Evolutionary conservation across 306 rosid genomes (phyloP), one percentile per base, ranked within the genome.

Genomic region (Luffa aegyptiaca): DNA sequence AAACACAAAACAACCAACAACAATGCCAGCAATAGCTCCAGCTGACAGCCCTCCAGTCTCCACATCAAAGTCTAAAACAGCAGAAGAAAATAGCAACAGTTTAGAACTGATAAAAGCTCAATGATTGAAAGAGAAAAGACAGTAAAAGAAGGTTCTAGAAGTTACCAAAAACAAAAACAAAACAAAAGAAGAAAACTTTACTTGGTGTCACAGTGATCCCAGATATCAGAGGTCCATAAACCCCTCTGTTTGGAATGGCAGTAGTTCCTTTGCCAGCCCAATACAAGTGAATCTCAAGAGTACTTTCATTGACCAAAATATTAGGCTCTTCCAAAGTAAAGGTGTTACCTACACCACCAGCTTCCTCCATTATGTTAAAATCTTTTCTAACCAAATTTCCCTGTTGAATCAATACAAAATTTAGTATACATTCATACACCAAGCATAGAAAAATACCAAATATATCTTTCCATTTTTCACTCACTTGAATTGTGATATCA

Each of bases 221-320:
- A 74, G 94, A 90, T 84, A 93, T 93, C 45, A 93, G 90, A 87
- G 96, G 97, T 81, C 96, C 97, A 81, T 91, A 91, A 49, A 87
- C 90, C 73, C 96, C 89, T 84, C 90, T 87, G 3, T 41, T 21
- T 39, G 96, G 97, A 85, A 93, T 81, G 31, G 90, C 83, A 71
- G 84, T 86, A 37, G 96, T 90, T 81, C 97, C 94, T 90, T 93
- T 91, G 70, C 97, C 96, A 41, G 85, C 91, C 93, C 93, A 93
- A 82, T 89, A 85, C 63, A 93, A 85, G 80, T 89, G 89, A 59
- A 93, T 88, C 83, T 89, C 94, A 64, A 91, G 82, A 75, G 96
- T 90, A 69, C 84, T 84, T 33, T 86, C 89, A 46, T 80, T 75
- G 12, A 93, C 92, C 53, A 39, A 45, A 53, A 93, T 86, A 86